These are phyloP conservation scores for Torulaspora microellipsoides DNA, from an alignment of 805 yeast species.

Conservation along the genomic window DNA sequence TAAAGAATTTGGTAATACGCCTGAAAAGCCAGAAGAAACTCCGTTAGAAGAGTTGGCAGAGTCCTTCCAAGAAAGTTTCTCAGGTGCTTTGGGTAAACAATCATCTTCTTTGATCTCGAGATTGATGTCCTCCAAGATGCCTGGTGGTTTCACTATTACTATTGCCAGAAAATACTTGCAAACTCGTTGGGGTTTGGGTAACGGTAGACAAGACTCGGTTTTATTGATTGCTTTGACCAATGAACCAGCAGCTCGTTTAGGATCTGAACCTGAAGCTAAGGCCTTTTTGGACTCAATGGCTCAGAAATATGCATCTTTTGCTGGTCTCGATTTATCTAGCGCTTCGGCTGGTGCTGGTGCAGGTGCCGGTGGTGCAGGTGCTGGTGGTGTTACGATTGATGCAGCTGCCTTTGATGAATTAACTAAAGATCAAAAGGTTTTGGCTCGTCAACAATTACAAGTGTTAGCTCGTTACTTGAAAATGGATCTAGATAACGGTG, in stretches of 20 bases:
- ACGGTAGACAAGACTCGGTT: slow-evolving; percentile 92
- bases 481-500: slow-evolving; percentile 87
- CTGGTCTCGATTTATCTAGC: slow-evolving; percentile 71
- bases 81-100: slow-evolving; percentile 90
- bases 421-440: slow-evolving; percentile 44
- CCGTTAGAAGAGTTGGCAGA: slow-evolving; percentile 96
- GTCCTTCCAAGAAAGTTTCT: slow-evolving; percentile 84
- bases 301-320: slow-evolving; percentile 76
- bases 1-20: slow-evolving; percentile 96
- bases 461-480: slow-evolving; percentile 92
- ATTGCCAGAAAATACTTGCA: slow-evolving; percentile 89
- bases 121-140: slow-evolving; percentile 95
- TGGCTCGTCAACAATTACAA: slow-evolving; percentile 63
- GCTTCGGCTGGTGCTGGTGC: slow-evolving; percentile 53
- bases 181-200: slow-evolving; percentile 85
- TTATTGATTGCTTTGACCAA: slow-evolving; percentile 75
- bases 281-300: slow-evolving; percentile 77
- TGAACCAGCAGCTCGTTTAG: slow-evolving; percentile 90
- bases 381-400: slow-evolving; percentile 86
- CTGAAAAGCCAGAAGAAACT: slow-evolving; percentile 98
- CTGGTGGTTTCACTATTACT: slow-evolving; percentile 96
- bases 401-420: slow-evolving; percentile 86
- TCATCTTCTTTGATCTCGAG: slow-evolving; percentile 85
- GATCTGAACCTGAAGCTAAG: slow-evolving; percentile 84
- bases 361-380: slow-evolving; percentile 50